Evolutionary conservation across 257 asterid species (phyloP).

Genomic region (Solanum medicagineum): DNA sequence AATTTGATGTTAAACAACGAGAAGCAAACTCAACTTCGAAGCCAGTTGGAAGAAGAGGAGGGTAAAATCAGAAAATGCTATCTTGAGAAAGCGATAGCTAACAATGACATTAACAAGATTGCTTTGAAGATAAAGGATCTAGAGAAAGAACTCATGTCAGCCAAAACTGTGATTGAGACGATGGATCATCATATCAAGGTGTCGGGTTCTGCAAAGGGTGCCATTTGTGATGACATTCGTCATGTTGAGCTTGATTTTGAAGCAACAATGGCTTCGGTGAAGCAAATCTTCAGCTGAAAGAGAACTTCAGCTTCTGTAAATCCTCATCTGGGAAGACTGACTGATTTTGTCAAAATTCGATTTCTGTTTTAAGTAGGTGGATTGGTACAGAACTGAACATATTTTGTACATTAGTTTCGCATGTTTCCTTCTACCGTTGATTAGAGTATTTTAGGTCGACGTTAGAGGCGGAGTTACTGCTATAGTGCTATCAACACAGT

Average conservation of each 20-base stretch:
- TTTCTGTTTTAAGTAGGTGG: neutral
- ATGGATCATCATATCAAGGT: neutral
- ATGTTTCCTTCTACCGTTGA: neutral
- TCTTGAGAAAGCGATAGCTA: neutral
- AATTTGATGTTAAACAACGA: neutral
- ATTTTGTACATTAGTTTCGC: neutral
- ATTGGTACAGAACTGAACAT: neutral
- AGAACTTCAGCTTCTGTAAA: neutral
- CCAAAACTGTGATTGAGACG: neutral
- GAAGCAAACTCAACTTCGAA: neutral
- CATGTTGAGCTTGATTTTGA: neutral
- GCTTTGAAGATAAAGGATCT: neutral
- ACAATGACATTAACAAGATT: neutral
- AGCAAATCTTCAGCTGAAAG: neutral
- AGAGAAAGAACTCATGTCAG: neutral
- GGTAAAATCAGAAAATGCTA: neutral
- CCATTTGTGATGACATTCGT: neutral
- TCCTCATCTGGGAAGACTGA: neutral
- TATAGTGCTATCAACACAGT: neutral
- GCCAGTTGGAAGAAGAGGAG: neutral
- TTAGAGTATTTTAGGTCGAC: neutral
- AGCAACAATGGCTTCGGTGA: neutral
- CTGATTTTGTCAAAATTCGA: neutral
- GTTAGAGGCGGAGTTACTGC: neutral
- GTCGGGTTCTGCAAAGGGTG: neutral